Conservation (phyloP, 2,329 filamentous ascomycete species). For the Chrysoporthe puriensis region DNA sequence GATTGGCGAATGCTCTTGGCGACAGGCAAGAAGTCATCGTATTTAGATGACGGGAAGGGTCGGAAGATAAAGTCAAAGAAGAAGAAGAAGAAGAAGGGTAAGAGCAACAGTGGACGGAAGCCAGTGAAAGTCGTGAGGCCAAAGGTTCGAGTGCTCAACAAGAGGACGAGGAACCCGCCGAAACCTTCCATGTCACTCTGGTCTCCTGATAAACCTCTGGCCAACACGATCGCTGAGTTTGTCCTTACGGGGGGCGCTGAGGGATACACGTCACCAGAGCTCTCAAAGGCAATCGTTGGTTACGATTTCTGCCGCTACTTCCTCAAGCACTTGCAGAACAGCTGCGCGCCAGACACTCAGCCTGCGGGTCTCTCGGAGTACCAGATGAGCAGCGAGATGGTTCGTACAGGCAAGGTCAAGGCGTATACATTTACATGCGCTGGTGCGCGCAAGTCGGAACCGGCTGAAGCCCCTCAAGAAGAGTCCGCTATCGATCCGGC, state of each 20-base stretch:
- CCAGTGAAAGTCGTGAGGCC: constrained; percentile 7
- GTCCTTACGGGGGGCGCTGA: constrained; percentile 38
- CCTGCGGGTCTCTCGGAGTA: constrained; percentile 45
- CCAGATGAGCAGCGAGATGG: constrained; percentile 42
- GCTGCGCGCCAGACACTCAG: constrained; percentile 42
- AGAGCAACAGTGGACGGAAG: constrained; percentile 14
- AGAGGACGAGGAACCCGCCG: constrained; percentile 22
- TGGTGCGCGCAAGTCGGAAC: constrained; percentile 1
- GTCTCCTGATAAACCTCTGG: constrained; percentile 42
- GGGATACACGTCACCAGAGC: constrained; percentile 42
- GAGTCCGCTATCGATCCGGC: constrained; percentile 23
- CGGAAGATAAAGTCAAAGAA: constrained; percentile 21
- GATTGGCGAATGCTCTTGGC: constrained; percentile 61
- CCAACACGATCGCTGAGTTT: constrained; percentile 41
- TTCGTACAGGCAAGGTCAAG: constrained; percentile 45
- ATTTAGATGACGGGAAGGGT: constrained; percentile 31
- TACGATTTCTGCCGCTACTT: constrained; percentile 42
- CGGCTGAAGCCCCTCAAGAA: background rate
- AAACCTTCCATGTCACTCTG: constrained; percentile 31
- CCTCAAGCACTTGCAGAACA: constrained; percentile 37
- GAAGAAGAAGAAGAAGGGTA: constrained; percentile 22
- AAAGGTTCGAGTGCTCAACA: constrained; percentile 18
- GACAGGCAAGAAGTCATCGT: constrained; percentile 47
- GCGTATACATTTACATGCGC: constrained; percentile 45
- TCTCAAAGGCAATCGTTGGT: constrained; percentile 42